Percentiles rank a stretch among this genome's conserved stretches.
Conservation (phyloP, 441 rosid genomes). For the Brassica hybrid region DNA sequence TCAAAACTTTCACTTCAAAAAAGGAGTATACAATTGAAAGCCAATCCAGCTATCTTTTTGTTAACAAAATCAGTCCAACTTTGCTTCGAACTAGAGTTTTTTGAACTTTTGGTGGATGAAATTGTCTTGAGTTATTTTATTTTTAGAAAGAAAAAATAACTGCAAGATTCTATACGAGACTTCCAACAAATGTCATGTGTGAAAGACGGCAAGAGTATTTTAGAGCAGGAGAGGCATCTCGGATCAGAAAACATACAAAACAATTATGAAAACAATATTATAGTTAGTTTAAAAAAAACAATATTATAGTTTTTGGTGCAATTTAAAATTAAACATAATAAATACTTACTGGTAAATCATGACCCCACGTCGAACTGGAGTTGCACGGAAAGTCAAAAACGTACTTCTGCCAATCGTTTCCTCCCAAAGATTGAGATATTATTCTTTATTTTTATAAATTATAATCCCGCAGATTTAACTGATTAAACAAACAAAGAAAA, state of each 20-base stretch:
- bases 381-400: conserved; percentile 46
- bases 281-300: too few relatives aligned
- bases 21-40: background rate
- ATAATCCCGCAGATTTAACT: background rate
- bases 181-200: background rate
- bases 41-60: conserved; percentile 7
- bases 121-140: background rate
- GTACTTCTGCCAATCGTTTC: conserved; percentile 30
- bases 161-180: background rate
- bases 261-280: background rate
- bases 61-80: conserved; percentile 1
- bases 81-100: conserved; percentile 1
- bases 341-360: conserved; percentile 29
- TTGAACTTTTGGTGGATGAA: background rate
- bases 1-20: background rate
- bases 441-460: background rate
- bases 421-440: conserved; percentile 27
- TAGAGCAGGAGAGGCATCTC: conserved; percentile 21
- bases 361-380: conserved; percentile 42
- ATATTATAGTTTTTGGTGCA: background rate
- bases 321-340: background rate
- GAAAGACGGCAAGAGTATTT: background rate
- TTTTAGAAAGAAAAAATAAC: background rate
- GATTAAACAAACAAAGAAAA: background rate
- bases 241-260: conserved; percentile 32